Conservation (phyloP, 805 yeast species). For the Danielia reshetovae region DNA sequence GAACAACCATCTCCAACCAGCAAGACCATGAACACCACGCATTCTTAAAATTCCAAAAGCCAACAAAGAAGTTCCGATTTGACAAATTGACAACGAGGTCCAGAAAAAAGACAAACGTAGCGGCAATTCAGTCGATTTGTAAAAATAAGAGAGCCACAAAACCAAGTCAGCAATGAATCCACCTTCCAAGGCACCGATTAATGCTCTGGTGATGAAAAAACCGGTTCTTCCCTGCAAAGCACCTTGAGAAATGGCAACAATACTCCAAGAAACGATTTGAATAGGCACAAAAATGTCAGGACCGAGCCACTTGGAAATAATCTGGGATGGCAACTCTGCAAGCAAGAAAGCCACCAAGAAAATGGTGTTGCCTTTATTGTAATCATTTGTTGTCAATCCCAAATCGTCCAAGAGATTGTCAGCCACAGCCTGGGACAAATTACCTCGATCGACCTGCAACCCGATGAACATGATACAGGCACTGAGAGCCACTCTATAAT, state of each 20-base stretch:
- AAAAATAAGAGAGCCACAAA: constrained; percentile 64
- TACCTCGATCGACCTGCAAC: constrained; percentile 56
- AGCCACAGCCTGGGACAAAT: constrained; percentile 54
- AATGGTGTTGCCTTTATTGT: constrained; percentile 56
- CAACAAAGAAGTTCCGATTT: constrained; percentile 43
- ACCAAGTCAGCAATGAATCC: constrained; percentile 53
- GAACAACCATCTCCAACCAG: constrained; percentile 65
- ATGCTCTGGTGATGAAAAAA: constrained; percentile 46
- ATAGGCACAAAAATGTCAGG: constrained; percentile 60
- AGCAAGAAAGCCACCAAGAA: constrained; percentile 48
- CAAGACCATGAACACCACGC: constrained; percentile 41
- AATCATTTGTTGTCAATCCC: constrained; percentile 51
- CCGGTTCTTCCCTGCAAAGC: constrained; percentile 37
- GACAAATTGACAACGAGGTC: constrained; percentile 49
- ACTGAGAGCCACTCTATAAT: constrained; percentile 52
- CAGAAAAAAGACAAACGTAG: constrained; percentile 58
- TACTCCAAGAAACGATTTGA: constrained; percentile 54
- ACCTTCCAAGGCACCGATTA: constrained; percentile 59
- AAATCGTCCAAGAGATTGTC: constrained; percentile 54
- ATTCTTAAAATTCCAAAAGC: constrained; percentile 52
- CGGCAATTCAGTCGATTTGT: constrained; percentile 54
- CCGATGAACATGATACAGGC: constrained; percentile 59
- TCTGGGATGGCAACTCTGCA: constrained; percentile 64
- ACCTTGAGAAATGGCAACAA: constrained; percentile 52
- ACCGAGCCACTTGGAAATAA: constrained; percentile 60